Percentiles rank a stretch among this genome's conserved stretches.
phyloP scores from a whole-genome alignment of 257 asterid genomes.

The Apocynum venetum region DNA sequence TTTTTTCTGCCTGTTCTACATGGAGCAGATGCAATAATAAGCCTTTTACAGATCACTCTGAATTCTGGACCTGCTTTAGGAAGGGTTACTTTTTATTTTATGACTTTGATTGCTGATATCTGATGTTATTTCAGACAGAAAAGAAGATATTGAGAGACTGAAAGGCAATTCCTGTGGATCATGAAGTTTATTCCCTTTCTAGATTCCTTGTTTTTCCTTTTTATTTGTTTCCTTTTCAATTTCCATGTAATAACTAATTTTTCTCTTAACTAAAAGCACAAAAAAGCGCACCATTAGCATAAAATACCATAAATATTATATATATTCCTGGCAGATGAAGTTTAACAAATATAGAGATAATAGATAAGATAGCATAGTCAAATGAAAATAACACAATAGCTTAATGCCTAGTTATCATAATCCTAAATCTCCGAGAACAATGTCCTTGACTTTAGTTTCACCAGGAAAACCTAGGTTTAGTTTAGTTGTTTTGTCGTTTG shows the following conservation, averaged over 20 bases:
- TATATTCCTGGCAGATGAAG: too few species aligned
- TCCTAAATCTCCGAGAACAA: too few species aligned
- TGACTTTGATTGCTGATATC: neutral
- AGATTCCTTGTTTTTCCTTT: neutral
- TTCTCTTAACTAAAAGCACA: neutral
- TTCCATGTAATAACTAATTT: neutral
- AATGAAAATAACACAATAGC: too few species aligned
- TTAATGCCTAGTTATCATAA: too few species aligned
- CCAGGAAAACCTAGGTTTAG: too few species aligned
- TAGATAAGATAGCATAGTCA: too few species aligned
- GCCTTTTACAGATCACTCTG: neutral
- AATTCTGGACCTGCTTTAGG: neutral
- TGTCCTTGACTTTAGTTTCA: too few species aligned
- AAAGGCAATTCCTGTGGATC: neutral
- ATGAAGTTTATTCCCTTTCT: neutral
- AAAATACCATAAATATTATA: too few species aligned
- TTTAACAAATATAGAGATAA: too few species aligned
- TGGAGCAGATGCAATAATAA: neutral
- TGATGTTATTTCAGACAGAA: neutral
- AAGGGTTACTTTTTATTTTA: neutral
- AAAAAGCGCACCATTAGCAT: too few species aligned
- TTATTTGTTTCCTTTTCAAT: neutral
- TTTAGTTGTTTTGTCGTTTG: too few species aligned
- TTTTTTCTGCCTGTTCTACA: neutral
- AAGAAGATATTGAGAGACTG: neutral